These are phyloP conservation scores for Pseudopithomyces chartarum DNA, from an alignment of 2,329 filamentous ascomycete species.

Conservation along the genomic window DNA sequence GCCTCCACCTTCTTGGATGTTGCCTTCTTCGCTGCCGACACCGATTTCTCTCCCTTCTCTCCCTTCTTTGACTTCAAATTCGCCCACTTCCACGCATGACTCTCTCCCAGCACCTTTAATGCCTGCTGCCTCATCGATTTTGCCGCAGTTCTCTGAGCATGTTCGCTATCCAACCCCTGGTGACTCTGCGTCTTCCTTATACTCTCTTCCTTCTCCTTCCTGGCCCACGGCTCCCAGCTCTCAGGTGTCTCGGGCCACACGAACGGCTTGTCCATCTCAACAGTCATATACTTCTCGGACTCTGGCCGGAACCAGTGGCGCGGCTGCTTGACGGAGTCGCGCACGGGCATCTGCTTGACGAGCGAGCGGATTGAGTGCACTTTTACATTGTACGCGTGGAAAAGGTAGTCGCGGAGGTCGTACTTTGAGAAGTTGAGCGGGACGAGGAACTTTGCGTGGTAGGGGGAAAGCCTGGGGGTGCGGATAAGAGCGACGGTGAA, in stretches of 20 bases:
- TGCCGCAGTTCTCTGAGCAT: slow-evolving; percentile 19
- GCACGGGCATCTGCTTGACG: slow-evolving; percentile 71
- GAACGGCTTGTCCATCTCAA: slow-evolving; percentile 86
- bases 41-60: no score
- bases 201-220: slow-evolving; percentile 52
- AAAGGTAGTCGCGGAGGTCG: slow-evolving; percentile 93
- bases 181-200: slow-evolving; percentile 13
- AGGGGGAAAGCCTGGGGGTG: slow-evolving; percentile 72
- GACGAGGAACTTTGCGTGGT: slow-evolving; percentile 86
- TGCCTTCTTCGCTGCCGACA: slow-evolving; percentile 9
- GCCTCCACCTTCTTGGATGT: slow-evolving; percentile 3
- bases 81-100: neutral
- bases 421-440: slow-evolving; percentile 94
- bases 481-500: slow-evolving; percentile 81
- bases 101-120: slow-evolving; percentile 24
- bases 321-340: slow-evolving; percentile 56
- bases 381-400: slow-evolving; percentile 79
- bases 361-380: slow-evolving; percentile 74
- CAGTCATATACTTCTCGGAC: slow-evolving; percentile 89
- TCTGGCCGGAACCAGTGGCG: slow-evolving; percentile 71
- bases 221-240: slow-evolving; percentile 53
- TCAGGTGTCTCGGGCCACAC: slow-evolving; percentile 77
- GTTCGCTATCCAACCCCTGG: slow-evolving; percentile 19
- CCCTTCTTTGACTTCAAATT: slow-evolving; percentile 10
- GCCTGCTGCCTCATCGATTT: slow-evolving; percentile 31